Base-by-base conservation (phyloP, 2,329 filamentous ascomycete genomes). In the Alternaria longipes region DNA sequence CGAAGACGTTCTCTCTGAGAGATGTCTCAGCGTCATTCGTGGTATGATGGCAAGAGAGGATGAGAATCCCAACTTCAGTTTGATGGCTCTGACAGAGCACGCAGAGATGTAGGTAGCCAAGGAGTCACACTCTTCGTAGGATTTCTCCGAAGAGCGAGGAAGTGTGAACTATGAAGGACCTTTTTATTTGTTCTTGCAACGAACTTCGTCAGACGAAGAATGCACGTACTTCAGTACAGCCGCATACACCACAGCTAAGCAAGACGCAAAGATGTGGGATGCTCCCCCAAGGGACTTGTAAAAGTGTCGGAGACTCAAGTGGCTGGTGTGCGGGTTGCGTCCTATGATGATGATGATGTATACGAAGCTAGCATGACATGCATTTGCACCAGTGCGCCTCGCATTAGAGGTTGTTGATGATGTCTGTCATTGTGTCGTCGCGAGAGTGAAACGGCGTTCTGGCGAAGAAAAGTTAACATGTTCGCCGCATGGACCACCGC, bases 111-210 rank as follows among this genome's bases (percentile, higher is more conserved):
- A 79, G 81, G 82, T 81, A 78, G 79, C 74, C 81, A 80, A 81
- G 83, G 83, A 85, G 83, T 84, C 83, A 83, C 81, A 80, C 81
- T 81, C 77, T 78, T 77, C 77, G 75, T 80, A 74, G 80, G 70
- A 72, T 58, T 45, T 70, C 62, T 72, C 78, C 74, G 75, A 74
- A 81, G 80, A 81, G 82, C 77, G 77, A 82, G 76, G 75, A 77
- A 81, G 80, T 78, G 80, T 83, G 83, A 84, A 85, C 83, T 85
- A 85, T 85, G 83, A 84, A 81, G 81, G 82, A 81, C 82, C 82
- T 72, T 69, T 69, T 65, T 58, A 55, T 67, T 83, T 79, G 61
- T 56, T 84, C 72, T 85, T 75, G 83, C 83, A 84, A 80, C 78
- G 12, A 4, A 50, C 46, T 50, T 38, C 46, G 46, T 38, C 9